A percentile compares a stretch with the other conserved stretches of the same genome.
Conservation (phyloP, 2,329 filamentous ascomycete species). For the Aspergillus terreus region DNA sequence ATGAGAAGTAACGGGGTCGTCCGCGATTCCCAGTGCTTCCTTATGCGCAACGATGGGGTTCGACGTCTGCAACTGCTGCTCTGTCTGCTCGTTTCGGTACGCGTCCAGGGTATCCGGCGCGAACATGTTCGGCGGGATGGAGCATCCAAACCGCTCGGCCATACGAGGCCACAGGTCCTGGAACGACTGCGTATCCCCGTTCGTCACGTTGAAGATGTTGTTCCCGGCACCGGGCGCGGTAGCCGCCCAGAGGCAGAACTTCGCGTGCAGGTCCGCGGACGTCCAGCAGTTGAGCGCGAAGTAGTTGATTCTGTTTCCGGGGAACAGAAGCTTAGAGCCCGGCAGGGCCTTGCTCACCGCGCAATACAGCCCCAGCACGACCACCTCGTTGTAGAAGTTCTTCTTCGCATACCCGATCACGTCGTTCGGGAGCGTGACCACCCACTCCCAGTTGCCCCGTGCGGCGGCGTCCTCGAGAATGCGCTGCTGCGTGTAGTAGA, state of each 20-base stretch:
- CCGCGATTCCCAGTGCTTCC: constrained; percentile 19
- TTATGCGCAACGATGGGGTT: constrained; percentile 21
- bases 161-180: constrained; percentile 42
- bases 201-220: constrained; percentile 42
- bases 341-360: constrained; percentile 27
- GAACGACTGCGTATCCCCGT: constrained; percentile 38
- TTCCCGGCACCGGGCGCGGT: constrained; percentile 28
- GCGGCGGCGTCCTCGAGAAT: constrained; percentile 36
- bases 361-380: constrained; percentile 40
- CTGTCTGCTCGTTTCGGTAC: constrained; percentile 8
- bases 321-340: constrained; percentile 29
- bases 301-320: constrained; percentile 31
- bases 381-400: constrained; percentile 43
- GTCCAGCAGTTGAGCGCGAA: constrained; percentile 33
- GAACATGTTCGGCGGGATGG: constrained; percentile 27
- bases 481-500: constrained; percentile 51
- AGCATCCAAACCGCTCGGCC: constrained; percentile 32
- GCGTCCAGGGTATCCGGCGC: constrained; percentile 5
- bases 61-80: constrained; percentile 12
- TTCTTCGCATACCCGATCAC: constrained; percentile 42
- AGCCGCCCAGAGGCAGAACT: constrained; percentile 37
- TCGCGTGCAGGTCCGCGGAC: constrained; percentile 31
- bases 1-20: background rate
- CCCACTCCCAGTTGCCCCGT: constrained; percentile 36
- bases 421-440: constrained; percentile 44